phyloP scores from a whole-genome alignment of 441 rosid species.

The Eutrema salsugineum region DNA sequence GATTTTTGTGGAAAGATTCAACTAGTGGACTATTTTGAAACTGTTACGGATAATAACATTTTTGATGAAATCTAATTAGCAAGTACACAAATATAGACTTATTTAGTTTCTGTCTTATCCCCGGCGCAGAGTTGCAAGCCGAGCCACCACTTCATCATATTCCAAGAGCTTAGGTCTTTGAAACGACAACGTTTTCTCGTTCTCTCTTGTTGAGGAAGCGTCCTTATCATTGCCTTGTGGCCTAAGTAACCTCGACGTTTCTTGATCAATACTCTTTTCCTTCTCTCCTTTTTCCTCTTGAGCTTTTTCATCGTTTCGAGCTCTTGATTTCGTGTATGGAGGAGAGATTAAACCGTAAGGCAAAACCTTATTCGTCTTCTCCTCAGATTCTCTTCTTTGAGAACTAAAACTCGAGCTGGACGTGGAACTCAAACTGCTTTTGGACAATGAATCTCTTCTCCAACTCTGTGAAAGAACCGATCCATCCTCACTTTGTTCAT shows the following conservation, averaged over 20 bases:
- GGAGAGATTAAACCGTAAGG: conserved; percentile 42
- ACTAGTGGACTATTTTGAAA: background rate
- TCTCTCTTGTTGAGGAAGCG: background rate
- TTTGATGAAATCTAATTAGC: background rate
- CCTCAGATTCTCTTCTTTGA: conserved; percentile 37
- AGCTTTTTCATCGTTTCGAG: conserved; percentile 24
- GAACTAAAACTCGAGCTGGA: conserved; percentile 41
- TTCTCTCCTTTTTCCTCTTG: conserved; percentile 13
- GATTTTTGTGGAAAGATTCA: background rate
- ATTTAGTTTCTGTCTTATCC: background rate
- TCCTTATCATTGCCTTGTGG: conserved; percentile 21
- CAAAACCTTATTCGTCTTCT: conserved; percentile 34
- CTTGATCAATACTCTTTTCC: background rate
- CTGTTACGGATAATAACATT: background rate
- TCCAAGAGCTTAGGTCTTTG: conserved; percentile 36
- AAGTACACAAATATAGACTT: background rate
- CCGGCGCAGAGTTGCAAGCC: conserved; percentile 34
- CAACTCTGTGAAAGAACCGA: conserved; percentile 30
- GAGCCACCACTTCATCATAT: conserved; percentile 44
- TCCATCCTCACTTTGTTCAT: conserved; percentile 39
- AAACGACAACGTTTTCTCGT: background rate
- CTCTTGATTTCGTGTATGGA: conserved; percentile 35
- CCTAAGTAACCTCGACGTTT: conserved; percentile 32
- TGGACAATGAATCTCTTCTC: conserved; percentile 31
- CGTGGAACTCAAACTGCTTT: conserved; percentile 24